phyloP scores from a whole-genome alignment of 331 rosid species.

The Telfairia occidentalis region DNA sequence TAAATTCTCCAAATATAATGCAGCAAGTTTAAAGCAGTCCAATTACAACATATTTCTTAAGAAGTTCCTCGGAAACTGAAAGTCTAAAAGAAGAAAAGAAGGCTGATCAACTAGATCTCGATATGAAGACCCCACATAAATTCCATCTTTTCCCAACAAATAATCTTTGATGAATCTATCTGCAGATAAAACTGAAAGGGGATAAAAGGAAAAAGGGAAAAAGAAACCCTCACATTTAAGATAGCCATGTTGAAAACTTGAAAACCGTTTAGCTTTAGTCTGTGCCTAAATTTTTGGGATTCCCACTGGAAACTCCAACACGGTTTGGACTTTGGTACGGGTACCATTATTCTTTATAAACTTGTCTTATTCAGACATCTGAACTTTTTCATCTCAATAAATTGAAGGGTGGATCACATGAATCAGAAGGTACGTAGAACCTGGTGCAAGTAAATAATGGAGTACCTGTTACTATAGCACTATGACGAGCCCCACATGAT shows the following conservation, averaged over 20 bases:
- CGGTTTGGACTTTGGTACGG: not conserved
- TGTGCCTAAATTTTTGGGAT: not conserved
- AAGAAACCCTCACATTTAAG: too few relatives aligned
- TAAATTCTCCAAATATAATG: not conserved
- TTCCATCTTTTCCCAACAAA: not conserved
- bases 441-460: not conserved
- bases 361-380: not conserved
- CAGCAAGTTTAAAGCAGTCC: not conserved
- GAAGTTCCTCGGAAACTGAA: not conserved
- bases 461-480: slow-evolving; percentile 66
- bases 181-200: too few relatives aligned
- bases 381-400: not conserved
- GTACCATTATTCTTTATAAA: not conserved
- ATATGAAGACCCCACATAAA: not conserved
- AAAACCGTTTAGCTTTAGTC: not conserved
- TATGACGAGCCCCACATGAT: slow-evolving; percentile 95
- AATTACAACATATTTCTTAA: not conserved
- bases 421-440: not conserved
- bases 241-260: too few relatives aligned
- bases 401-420: not conserved
- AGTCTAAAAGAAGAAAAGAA: not conserved
- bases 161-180: not conserved
- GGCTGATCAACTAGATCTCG: not conserved
- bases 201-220: too few relatives aligned
- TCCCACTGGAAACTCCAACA: not conserved